Percentiles rank a stretch among this genome's conserved stretches.
These are phyloP conservation scores for Dianthus caryophyllus DNA, from an alignment of 148 eudicot genomes.

Conservation along the genomic window DNA sequence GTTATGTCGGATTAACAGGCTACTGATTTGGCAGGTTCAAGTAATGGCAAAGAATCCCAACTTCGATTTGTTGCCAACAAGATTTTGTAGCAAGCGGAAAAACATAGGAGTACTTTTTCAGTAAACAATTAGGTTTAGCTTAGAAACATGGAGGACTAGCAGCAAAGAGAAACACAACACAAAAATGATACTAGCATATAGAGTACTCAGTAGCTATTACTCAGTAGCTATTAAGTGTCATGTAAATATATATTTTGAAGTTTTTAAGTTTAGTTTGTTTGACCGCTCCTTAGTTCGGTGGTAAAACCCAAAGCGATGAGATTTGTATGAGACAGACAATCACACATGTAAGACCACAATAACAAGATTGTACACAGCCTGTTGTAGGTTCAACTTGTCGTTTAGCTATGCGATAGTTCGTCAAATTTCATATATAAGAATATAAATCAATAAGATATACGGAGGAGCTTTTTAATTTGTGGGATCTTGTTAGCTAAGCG, in stretches of 20 bases:
- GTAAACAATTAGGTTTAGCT: neutral
- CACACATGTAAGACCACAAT: no score
- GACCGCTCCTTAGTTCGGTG: slow-evolving; percentile 3
- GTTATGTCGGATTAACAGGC: neutral
- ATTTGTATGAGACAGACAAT: no score
- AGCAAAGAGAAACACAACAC: neutral
- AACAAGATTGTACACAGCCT: no score
- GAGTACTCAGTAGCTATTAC: no score
- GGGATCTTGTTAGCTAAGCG: no score
- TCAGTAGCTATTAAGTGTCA: neutral
- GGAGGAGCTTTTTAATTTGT: no score
- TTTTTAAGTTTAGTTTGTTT: neutral
- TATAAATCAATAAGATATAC: no score
- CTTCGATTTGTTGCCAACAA: slow-evolving; percentile 23
- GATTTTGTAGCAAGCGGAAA: slow-evolving; percentile 25
- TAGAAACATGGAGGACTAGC: slow-evolving; percentile 6
- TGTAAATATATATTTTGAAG: slow-evolving; percentile 13
- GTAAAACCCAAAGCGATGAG: neutral
- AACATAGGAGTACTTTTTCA: neutral
- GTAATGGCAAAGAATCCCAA: neutral
- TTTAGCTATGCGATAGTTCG: no score
- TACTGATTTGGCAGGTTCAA: slow-evolving; percentile 18
- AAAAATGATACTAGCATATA: neutral
- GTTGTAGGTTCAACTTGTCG: no score
- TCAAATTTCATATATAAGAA: no score